A percentile compares a stretch with the other conserved stretches of the same genome.
phyloP scores from a whole-genome alignment of 768 basidiomycete species.

The Dendrothele bispora region DNA sequence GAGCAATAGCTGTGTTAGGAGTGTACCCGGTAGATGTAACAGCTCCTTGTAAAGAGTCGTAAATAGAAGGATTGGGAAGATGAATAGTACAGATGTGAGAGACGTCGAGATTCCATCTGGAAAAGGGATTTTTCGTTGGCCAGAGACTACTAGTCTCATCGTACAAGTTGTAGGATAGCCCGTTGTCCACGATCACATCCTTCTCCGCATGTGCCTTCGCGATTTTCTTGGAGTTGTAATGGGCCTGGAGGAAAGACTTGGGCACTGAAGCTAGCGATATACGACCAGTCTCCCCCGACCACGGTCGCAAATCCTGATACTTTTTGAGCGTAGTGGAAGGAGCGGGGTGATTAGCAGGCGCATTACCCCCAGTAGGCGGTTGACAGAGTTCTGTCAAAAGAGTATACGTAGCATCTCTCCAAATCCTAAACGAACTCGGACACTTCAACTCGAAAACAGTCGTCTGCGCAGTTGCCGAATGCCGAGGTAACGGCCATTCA shows the following conservation, averaged over 20 bases:
- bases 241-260: constrained; percentile 23
- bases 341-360: constrained; percentile 7
- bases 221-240: constrained; percentile 22
- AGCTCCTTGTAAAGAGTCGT: constrained; percentile 35
- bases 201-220: constrained; percentile 7
- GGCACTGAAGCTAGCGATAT: constrained; percentile 35
- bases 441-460: constrained; percentile 43
- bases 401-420: constrained; percentile 41
- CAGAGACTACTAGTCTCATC: no score
- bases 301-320: not conserved
- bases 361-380: not conserved
- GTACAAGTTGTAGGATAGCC: constrained; percentile 24
- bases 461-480: constrained; percentile 17
- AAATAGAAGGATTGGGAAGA: constrained; percentile 27
- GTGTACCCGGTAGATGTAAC: constrained; percentile 34
- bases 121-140: no score
- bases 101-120: constrained; percentile 16
- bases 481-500: constrained; percentile 47
- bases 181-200: constrained; percentile 26
- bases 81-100: constrained; percentile 25
- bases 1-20: constrained; percentile 42
- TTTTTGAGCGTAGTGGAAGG: constrained; percentile 17
- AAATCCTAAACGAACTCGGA: constrained; percentile 39
- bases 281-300: constrained; percentile 11
- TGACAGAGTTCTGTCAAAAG: constrained; percentile 37